These are phyloP conservation scores for Arxiozyma slooffiae DNA, from an alignment of 1,139 yeast species.

Conservation along the genomic window DNA sequence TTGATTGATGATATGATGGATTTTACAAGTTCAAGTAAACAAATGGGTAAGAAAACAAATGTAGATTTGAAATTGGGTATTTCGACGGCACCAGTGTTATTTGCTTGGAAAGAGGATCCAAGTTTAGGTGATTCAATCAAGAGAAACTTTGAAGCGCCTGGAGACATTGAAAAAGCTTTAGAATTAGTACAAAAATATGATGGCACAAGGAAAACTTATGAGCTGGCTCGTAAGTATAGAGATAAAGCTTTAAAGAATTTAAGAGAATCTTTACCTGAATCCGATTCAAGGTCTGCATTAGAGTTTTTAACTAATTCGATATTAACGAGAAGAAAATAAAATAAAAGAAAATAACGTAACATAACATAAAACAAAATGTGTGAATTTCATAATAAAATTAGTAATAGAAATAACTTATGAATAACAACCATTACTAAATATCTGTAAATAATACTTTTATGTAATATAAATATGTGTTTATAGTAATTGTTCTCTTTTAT, in stretches of 20 bases:
- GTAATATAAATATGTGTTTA: not conserved
- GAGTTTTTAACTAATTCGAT: conserved; percentile 77
- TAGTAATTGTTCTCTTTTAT: too few species aligned
- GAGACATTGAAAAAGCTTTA: conserved; percentile 77
- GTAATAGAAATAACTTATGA: too few species aligned
- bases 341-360: too few species aligned
- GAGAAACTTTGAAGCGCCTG: conserved; percentile 69
- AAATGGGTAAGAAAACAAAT: conserved; percentile 89
- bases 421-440: too few species aligned
- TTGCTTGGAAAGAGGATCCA: conserved; percentile 86
- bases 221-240: conserved; percentile 71
- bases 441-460: not conserved
- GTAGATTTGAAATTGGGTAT: conserved; percentile 90
- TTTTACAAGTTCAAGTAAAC: conserved; percentile 72
- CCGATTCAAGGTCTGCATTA: conserved; percentile 82
- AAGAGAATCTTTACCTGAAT: conserved; percentile 60
- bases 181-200: conserved; percentile 57
- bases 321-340: conserved; percentile 62
- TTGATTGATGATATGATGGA: conserved; percentile 94
- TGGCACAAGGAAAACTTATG: conserved; percentile 70
- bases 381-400: too few species aligned
- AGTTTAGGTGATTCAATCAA: conserved; percentile 74
- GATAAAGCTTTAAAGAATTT: conserved; percentile 64
- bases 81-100: conserved; percentile 94
- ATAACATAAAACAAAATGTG: too few species aligned